Base-by-base conservation (phyloP, 2,329 filamentous ascomycete species). In the Xylaria sp. region DNA sequence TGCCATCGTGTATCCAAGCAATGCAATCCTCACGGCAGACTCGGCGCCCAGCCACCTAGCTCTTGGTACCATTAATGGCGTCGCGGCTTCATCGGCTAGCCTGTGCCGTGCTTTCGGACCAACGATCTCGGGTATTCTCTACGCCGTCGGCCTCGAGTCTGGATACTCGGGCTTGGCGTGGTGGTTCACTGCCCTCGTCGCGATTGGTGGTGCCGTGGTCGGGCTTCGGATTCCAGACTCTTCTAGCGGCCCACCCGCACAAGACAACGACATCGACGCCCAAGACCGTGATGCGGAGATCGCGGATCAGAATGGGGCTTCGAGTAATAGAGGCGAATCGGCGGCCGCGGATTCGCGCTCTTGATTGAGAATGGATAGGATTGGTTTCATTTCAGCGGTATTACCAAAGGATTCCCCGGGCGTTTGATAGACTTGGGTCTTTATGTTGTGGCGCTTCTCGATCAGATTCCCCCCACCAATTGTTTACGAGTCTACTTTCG, bases 131-230 rank as follows among this genome's bases (percentile, higher is more conserved):
- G 95, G 95, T 1, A 80, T 93, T 27, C 83, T 98, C 23, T 96
- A 97, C 76, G 86, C 92, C 4, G 81, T 89, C 54, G 95, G 95
- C 52, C 84, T 96, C 35, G 84, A 87, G 67, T 84, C 88, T 6
- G 93, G 93, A 35, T 94, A 92, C 74, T 94, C 93, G 4, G 93
- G 93, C 19, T 82, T 97, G 33, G 90, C 93, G 0, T 99, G 95
- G 94, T 99, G 95, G 95, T 88, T 88, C 64, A 93, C 90, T 67
- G 92, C 90, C 8, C 71, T 90, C 3, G 87, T 97, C 31, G 91
- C 92, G 33, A 77, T 92, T 10, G 76, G 87, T 13, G 95, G 93
- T 46, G 91, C 90, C 1, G 78, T 90, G 52, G 81, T 95, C 70
- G 91, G 90, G 75, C 82, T 92, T 62, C 87, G 87, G 73, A 90